Percentiles rank a stretch among this genome's conserved stretches.
Evolutionary conservation across 805 yeast genomes (phyloP).

Genomic region (Nematodospora valgi): DNA sequence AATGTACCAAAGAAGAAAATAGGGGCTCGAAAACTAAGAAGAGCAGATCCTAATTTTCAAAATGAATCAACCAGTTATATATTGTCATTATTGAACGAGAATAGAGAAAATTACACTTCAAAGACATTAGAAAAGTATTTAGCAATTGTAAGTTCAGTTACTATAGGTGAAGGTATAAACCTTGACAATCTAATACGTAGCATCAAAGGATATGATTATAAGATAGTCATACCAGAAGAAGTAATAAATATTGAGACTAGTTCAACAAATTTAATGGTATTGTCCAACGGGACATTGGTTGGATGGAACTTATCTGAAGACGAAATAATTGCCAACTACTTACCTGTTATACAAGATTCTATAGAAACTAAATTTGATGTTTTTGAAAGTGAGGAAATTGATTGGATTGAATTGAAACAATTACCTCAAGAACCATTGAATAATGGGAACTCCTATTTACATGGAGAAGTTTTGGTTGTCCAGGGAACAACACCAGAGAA

Average conservation of each 20-base stretch:
- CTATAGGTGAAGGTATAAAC: slow-evolving; percentile 71
- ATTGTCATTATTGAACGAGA: slow-evolving; percentile 21
- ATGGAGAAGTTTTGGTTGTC: slow-evolving; percentile 71
- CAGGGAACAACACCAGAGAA: slow-evolving; percentile 46
- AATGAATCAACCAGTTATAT: slow-evolving; percentile 22
- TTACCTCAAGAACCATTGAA: slow-evolving; percentile 19
- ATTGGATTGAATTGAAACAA: slow-evolving; percentile 52
- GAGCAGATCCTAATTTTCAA: slow-evolving; percentile 21
- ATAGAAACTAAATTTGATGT: slow-evolving; percentile 17
- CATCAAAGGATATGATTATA: slow-evolving; percentile 7
- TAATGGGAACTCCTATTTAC: slow-evolving; percentile 40
- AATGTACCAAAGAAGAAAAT: slow-evolving; percentile 9
- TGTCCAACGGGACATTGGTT: slow-evolving; percentile 76
- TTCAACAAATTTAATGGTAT: slow-evolving; percentile 55
- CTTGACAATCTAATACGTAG: slow-evolving; percentile 43
- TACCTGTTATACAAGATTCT: slow-evolving; percentile 52
- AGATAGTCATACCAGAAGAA: slow-evolving; percentile 58
- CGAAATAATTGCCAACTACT: slow-evolving; percentile 40
- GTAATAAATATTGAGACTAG: slow-evolving; percentile 53
- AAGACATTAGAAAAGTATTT: slow-evolving; percentile 24
- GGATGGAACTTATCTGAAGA: slow-evolving; percentile 78
- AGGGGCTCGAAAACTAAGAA: slow-evolving; percentile 21
- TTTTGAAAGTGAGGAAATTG: slow-evolving; percentile 84
- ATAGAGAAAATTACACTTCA: slow-evolving; percentile 13
- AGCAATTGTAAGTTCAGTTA: slow-evolving; percentile 61